Conservation (phyloP, 163 green algal species). For the Botryococcus braunii region DNA sequence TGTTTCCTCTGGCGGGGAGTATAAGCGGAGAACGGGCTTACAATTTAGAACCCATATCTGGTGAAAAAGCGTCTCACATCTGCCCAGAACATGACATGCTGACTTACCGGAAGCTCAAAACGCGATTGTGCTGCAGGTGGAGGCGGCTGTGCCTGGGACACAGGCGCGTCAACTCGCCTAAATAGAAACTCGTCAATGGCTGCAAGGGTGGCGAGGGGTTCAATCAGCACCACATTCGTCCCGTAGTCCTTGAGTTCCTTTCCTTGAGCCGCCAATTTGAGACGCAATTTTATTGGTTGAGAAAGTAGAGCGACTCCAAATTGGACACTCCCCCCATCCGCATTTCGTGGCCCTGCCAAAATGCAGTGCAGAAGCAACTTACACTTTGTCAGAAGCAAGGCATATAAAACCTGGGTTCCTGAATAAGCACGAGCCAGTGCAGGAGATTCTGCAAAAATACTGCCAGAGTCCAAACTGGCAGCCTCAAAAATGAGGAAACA, state of each 20-base stretch:
- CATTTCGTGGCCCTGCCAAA: constrained; percentile 3
- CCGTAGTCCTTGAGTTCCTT: constrained; percentile 70
- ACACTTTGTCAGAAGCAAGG: too few relatives aligned
- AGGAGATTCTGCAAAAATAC: constrained; percentile 2
- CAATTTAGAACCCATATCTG: too few relatives aligned
- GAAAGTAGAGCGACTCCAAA: constrained; percentile 63
- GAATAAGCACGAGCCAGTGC: background rate
- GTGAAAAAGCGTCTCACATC: too few relatives aligned
- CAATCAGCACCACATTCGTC: constrained; percentile 86
- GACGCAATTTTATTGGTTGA: constrained; percentile 87
- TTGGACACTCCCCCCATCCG: constrained; percentile 22
- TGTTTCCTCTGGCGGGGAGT: too few relatives aligned
- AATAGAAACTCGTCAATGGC: constrained; percentile 97
- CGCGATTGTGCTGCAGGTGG: constrained; percentile 3
- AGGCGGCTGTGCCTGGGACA: constrained; percentile 5
- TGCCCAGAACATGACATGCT: background rate
- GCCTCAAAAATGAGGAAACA: background rate
- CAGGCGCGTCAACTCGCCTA: constrained; percentile 50
- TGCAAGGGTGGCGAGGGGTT: constrained; percentile 85
- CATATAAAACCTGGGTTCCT: too few relatives aligned
- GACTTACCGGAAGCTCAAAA: constrained; percentile 4
- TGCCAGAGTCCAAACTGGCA: background rate
- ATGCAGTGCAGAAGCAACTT: too few relatives aligned
- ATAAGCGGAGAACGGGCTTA: too few relatives aligned
- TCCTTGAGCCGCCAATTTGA: constrained; percentile 46